Base-by-base conservation (phyloP, 2,329 filamentous ascomycete genomes). In the Apiospora koreana region DNA sequence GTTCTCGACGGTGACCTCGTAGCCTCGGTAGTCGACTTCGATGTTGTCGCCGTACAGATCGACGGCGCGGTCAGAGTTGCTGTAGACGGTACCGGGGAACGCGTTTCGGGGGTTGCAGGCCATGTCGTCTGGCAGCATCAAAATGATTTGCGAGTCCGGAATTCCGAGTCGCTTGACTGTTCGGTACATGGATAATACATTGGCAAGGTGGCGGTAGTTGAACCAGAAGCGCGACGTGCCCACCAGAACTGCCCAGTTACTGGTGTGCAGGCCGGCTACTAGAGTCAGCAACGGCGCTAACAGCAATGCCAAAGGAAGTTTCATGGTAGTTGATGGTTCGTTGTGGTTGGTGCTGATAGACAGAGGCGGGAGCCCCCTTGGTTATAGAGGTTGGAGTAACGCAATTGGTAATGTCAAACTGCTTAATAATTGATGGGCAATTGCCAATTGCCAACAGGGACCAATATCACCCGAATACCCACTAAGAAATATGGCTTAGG, bases 71-170 rank as follows among this genome's bases (percentile, higher is more conserved):
- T 98, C 95, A 46, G 96, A 95, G 80, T 99, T 98, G 83, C 96
- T 98, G 87, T 98, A 99, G 41, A 99, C 96, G 68, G 95, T 98
- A 68, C 96, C 96, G 0, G 96, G 95, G 81, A 99, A 99, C 67
- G 95, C 94, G 81, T 99, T 99, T 77, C 96, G 94, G 42, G 96
- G 96, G 83, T 99, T 99, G 87, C 96, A 99, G 48, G 96, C 96
- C 94, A 99, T 98, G 84, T 99, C 96, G 81, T 99, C 96, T 28
- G 96, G 96, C n/a, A 99, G 90, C 95, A 99, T 98, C 75, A 99
- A 92, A 80, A 99, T 98, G 83, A 99, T 99, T 81, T 99, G 96
- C 68, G 94, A 97, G 83, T 99, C 96, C 45, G 96, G 96, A 71
- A 99, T 99, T 65, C 96, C 96, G 46, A 99, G 91, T 16, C 96